Conservation (phyloP, 345 rosid species). For the Gossypium herbaceum region DNA sequence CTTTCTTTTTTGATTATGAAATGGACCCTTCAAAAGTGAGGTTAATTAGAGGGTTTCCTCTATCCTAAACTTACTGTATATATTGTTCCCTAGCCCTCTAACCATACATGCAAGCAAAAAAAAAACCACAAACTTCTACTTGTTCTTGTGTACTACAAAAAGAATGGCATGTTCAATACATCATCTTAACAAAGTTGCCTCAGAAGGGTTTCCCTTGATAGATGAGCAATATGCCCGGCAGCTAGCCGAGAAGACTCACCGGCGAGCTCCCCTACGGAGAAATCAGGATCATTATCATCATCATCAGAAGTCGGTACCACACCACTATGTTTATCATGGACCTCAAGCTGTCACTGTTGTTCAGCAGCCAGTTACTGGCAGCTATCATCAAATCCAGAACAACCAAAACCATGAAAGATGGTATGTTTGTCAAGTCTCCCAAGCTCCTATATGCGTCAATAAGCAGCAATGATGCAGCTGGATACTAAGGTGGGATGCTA, state of each 20-base stretch:
- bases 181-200: constrained; percentile 7
- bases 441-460: neutral
- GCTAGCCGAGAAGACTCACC: neutral
- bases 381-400: neutral
- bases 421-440: neutral
- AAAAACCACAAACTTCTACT: neutral
- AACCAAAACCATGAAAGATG: neutral
- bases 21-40: neutral
- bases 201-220: constrained; percentile 1
- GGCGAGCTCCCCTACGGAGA: neutral
- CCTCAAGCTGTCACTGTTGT: constrained; percentile 17
- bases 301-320: neutral
- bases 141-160: neutral
- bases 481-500: neutral
- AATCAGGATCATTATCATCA: neutral
- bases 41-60: neutral
- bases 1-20: neutral
- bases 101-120: constrained; percentile 1
- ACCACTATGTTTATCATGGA: constrained; percentile 12
- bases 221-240: neutral
- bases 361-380: neutral
- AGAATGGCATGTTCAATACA: constrained; percentile 11
- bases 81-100: neutral
- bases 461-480: neutral
- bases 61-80: neutral